A percentile compares a stretch with the other conserved stretches of the same genome.
Evolutionary conservation across 1,284 basidiomycete species (phyloP).

Genomic region (Cryptococcus deneoformans): DNA sequence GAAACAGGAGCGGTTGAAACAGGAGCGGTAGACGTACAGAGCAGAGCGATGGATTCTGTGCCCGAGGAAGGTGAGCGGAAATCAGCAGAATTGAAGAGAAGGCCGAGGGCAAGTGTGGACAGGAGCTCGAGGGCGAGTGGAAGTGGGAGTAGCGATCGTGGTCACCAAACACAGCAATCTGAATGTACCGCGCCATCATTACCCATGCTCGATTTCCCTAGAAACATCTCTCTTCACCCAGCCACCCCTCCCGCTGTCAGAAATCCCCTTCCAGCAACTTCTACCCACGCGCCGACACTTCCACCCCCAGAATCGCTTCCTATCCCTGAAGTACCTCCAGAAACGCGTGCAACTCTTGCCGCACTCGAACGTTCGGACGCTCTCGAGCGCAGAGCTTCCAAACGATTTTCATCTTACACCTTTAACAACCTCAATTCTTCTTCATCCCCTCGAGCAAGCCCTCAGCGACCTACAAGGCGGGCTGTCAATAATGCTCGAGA

Average conservation of each 20-base stretch:
- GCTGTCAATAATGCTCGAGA: conserved; percentile 10
- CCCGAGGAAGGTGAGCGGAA: conserved; percentile 8
- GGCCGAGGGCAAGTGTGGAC: not conserved
- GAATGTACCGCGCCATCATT: conserved; percentile 13
- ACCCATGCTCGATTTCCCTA: conserved; percentile 26
- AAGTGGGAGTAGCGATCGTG: not conserved
- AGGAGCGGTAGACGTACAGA: not conserved
- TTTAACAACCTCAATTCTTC: conserved; percentile 87
- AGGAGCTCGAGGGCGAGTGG: not conserved
- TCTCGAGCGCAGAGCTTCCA: conserved; percentile 87
- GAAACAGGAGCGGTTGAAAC: not conserved
- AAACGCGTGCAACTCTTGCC: conserved; percentile 77
- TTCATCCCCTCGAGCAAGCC: conserved; percentile 34
- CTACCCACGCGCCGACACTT: conserved; percentile 38
- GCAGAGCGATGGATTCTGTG: conserved; percentile 4
- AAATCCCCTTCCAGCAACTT: not conserved
- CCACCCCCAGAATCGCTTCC: conserved; percentile 23
- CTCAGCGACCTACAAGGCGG: conserved; percentile 40
- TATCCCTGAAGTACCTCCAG: conserved; percentile 52
- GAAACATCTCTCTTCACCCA: conserved; percentile 22
- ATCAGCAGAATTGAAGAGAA: not conserved
- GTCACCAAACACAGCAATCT: not conserved
- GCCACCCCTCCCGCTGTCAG: not conserved
- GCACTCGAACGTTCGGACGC: conserved; percentile 83
- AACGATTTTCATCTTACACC: conserved; percentile 94